phyloP scores from a whole-genome alignment of 176 grass and related monocot species.

The Dendrocalamus sinicus region DNA sequence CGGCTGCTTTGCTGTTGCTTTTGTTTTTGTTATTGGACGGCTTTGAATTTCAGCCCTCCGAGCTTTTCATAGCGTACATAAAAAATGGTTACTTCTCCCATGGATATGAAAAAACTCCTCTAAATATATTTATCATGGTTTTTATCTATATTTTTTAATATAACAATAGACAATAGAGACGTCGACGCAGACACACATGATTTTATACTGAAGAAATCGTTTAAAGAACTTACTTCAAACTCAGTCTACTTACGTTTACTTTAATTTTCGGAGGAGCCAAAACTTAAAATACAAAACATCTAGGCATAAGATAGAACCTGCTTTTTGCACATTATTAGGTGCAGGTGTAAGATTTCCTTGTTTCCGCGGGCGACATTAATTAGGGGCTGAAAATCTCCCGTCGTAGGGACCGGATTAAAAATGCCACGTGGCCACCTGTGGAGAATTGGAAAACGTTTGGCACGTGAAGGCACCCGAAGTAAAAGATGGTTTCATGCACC shows the following conservation, averaged over 20 bases:
- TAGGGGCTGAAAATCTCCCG: neutral
- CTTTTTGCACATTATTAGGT: neutral
- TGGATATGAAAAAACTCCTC: no score
- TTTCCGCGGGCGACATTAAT: neutral
- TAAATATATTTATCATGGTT: no score
- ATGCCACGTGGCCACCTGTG: neutral
- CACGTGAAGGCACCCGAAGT: neutral
- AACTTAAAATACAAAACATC: no score
- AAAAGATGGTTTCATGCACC: neutral
- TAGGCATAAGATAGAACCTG: no score
- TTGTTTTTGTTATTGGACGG: neutral
- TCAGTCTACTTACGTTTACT: no score
- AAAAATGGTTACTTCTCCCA: no score
- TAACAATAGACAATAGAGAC: no score
- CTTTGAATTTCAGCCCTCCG: neutral
- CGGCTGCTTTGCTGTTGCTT: neutral
- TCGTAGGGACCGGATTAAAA: neutral
- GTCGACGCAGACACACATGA: no score
- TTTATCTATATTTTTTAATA: no score
- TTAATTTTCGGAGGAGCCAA: no score
- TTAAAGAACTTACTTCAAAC: no score
- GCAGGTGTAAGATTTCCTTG: neutral
- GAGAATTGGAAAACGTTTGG: neutral
- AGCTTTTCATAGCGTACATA: neutral
- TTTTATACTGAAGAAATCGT: no score